These are phyloP conservation scores for Crataegus laevigata DNA, from an alignment of 306 rosid species.

Conservation along the genomic window DNA sequence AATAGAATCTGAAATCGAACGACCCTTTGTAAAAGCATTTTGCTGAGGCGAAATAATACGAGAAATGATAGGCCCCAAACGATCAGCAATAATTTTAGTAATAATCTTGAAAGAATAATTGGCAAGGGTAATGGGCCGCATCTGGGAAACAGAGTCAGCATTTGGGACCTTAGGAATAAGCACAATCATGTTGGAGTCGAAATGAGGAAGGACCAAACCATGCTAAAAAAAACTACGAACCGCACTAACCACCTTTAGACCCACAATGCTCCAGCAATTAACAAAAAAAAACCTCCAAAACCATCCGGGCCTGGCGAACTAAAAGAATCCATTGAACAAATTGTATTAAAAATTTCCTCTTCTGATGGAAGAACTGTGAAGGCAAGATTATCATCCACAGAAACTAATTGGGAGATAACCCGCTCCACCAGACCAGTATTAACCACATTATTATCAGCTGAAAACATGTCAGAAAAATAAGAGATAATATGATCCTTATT, in stretches of 20 bases:
- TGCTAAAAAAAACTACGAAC: not conserved
- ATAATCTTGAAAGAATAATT: not conserved
- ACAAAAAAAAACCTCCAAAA: not conserved
- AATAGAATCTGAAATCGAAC: too few relatives aligned
- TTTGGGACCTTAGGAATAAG: not conserved
- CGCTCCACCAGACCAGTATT: not conserved
- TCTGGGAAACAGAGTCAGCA: not conserved
- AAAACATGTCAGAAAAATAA: not conserved
- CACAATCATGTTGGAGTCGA: not conserved
- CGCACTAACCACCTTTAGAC: not conserved
- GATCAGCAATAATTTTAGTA: not conserved
- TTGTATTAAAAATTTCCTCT: not conserved
- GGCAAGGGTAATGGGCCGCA: not conserved
- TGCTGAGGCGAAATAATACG: not conserved
- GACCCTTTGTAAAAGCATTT: too few relatives aligned
- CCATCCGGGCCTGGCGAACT: not conserved
- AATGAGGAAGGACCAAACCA: not conserved
- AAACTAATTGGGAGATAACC: not conserved
- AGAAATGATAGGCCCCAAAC: too few relatives aligned
- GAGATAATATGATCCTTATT: not conserved
- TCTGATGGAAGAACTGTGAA: not conserved
- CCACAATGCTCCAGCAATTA: not conserved
- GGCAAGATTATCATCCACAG: not conserved
- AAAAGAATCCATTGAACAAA: not conserved
- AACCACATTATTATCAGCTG: not conserved